Evolutionary conservation across 495 filamentous ascomycete genomes (phyloP), one percentile per base, ranked within the genome.

Genomic region (Melanomma pulvis-pyrius): DNA sequence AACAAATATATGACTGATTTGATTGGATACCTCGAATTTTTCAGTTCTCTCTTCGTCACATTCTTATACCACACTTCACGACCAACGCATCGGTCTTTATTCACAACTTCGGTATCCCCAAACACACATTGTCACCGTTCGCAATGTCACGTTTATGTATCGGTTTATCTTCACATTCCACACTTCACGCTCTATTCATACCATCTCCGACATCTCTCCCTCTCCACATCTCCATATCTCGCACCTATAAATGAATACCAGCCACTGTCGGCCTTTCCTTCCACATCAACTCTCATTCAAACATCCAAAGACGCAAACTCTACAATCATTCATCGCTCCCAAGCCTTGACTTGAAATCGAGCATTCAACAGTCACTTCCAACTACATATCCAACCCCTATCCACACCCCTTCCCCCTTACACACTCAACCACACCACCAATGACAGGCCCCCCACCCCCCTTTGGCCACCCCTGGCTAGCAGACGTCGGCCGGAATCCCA

Each of bases 401-500:
- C 12, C 30, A 4, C 12, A 12, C 4, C 30, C 12, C 4, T 34
- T 34, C 4, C 30, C 30, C 30, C 30, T 21, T 46, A 2, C 34
- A 5, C 32, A 19, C 48, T 9, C 2, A 34, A 22, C 24, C 22
- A 19, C 24, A 22, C 24, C 25, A 53, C 11, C 44, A 19, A 54
- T 60, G 55, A 11, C 36, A 1, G 50, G 21, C 17, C 50, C 57
- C 32, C 48, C 55, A 19, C 51, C 60, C n/a, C 61, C 61, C 25
- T 29, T 56, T 17, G 65, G 56, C 24, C 2, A 19, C 24, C 58
- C 65, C 24, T 68, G 50, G 49, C 6, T 29, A 26, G 41, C 19
- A 22, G 30, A 63, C 53, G 59, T 68, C 30, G 28, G 50, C 28
- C n/a, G 55, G 13, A 68, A 68, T 32, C 65, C 65, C 30, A 58